These are phyloP conservation scores for Trichoderma harzianum DNA, from an alignment of 2,329 filamentous ascomycete species.

Conservation along the genomic window DNA sequence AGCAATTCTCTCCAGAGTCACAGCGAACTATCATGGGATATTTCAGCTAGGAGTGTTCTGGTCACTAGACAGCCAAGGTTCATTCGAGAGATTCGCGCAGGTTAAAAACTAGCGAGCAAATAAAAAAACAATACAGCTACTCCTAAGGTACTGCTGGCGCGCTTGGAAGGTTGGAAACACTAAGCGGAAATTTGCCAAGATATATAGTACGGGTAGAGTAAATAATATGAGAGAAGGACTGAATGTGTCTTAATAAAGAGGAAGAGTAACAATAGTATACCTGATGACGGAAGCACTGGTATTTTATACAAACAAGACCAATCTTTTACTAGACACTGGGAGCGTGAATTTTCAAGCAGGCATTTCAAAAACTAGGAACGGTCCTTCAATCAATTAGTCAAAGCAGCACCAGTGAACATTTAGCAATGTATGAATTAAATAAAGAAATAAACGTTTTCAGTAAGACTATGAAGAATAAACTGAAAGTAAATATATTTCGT, in stretches of 20 bases:
- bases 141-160: not conserved
- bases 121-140: not conserved
- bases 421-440: no score
- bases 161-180: slow-evolving; percentile 4
- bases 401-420: not conserved
- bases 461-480: not conserved
- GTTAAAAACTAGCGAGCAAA: slow-evolving; percentile 1
- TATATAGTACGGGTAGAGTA: not conserved
- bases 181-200: not conserved
- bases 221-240: not conserved
- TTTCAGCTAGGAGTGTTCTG: slow-evolving; percentile 59
- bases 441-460: no score
- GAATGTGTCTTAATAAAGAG: not conserved
- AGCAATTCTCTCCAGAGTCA: slow-evolving; percentile 72
- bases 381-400: not conserved
- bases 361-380: not conserved
- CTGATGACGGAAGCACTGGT: not conserved
- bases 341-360: not conserved
- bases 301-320: not conserved
- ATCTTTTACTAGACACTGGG: not conserved
- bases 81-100: not conserved
- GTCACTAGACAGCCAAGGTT: not conserved
- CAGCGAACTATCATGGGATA: slow-evolving; percentile 76
- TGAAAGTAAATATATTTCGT: not conserved
- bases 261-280: not conserved